Base-by-base conservation (phyloP, 176 grass and related monocot genomes). In the Oryza glumipatula region DNA sequence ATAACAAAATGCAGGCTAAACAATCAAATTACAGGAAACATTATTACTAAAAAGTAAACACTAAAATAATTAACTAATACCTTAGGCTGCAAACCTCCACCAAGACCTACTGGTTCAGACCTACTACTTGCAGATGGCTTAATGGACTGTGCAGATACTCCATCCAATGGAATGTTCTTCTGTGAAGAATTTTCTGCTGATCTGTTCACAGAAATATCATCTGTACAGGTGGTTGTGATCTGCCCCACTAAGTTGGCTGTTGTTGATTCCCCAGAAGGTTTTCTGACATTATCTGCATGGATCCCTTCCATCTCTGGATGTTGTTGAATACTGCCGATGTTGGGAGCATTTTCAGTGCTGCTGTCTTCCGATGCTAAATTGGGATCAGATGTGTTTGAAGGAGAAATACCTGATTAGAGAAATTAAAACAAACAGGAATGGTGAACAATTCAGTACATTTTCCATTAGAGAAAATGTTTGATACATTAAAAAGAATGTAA, bases 1-100 rank as follows among this genome's bases (percentile, higher is more conserved):
- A 78, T 15, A 83, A 14, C 22, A 67, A 54, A 76, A 47, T 63
- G 22, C 28, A 67, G 63, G 74, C 8, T 45, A 16, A 70, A 70
- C 4, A 80, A 80, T 30, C 3, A 22, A 74, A 14, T 78, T 64
- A 23, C 5, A 9, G 22, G 24, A 72, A 44, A 17, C 12, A 74
- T 36, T 26, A 72, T 36, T 17, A 73, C 41, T 65, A 35, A 36
- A 30, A 16, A 58, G 19, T 58, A 58, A 52, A 58, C 54, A 70
- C 16, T 28, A 30, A 44, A 82, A 51, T 71, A 47, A 44, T 45
- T 65, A 56, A 10, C 70, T 77, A 65, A 78, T 91, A 95, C 96
- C 89, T 95, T 95, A 26, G 93, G 88, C 72, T 92, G 86, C 83
- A 98, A 87, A 43, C 96, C 93, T 75, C 91, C 96, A 78, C 96